A percentile compares a stretch with the other conserved stretches of the same genome.
Conservation (phyloP, 495 filamentous ascomycete genomes). For the Tuber indicum region DNA sequence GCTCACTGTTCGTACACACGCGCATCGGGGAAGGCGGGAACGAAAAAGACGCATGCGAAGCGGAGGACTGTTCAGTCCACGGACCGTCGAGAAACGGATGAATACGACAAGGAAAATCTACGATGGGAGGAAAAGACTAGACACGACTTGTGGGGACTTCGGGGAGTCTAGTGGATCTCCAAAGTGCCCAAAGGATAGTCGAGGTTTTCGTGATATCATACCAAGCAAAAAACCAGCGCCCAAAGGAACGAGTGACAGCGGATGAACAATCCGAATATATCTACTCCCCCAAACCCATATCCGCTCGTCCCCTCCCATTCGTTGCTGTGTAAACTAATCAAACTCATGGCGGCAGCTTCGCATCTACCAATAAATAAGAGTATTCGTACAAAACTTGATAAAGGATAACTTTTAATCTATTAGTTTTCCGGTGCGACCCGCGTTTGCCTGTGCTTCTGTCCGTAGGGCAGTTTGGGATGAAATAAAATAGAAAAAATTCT, state of each 20-base stretch:
- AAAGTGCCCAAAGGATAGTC: background rate
- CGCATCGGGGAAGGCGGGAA: no score
- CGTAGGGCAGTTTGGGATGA: background rate
- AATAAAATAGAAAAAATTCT: background rate
- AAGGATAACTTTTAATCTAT: background rate
- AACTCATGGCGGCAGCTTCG: background rate
- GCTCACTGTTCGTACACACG: no score
- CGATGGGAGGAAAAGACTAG: background rate
- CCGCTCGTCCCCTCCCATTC: background rate
- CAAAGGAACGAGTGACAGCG: background rate
- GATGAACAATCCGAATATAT: background rate
- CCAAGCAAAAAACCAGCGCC: background rate
- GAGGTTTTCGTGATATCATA: background rate
- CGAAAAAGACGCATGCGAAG: no score
- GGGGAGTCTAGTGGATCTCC: background rate
- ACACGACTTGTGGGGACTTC: background rate
- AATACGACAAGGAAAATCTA: background rate
- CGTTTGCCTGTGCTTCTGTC: background rate
- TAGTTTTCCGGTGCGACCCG: background rate
- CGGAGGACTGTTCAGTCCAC: no score
- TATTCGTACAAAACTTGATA: background rate
- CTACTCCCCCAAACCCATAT: background rate
- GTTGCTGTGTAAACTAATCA: background rate
- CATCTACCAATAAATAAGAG: background rate
- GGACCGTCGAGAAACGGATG: background rate